These are phyloP conservation scores for Annulohypoxylon maeteangense DNA, from an alignment of 495 filamentous ascomycete species.

Conservation along the genomic window DNA sequence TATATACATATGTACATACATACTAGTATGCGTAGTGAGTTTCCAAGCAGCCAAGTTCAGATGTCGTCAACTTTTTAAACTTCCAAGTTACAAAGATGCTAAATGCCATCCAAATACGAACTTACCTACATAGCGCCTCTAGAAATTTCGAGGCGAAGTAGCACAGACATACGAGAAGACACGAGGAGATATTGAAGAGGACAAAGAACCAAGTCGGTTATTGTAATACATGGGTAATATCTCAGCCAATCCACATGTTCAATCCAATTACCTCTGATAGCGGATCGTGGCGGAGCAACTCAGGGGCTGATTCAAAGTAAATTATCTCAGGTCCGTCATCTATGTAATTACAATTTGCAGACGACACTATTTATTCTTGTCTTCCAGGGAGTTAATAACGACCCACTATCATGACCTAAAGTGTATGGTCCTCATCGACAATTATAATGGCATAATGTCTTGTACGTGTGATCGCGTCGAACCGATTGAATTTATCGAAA, in stretches of 20 bases:
- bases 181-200: not conserved
- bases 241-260: not conserved
- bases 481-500: not conserved
- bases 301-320: constrained; percentile 34
- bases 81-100: not conserved
- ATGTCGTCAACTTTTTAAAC: not conserved
- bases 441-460: not conserved
- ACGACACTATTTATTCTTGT: constrained; percentile 1
- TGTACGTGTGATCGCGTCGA: not conserved
- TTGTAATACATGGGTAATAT: not conserved
- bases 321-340: constrained; percentile 17
- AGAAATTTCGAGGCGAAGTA: constrained; percentile 4
- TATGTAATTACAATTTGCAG: not conserved
- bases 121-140: too few relatives aligned
- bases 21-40: not conserved
- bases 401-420: not conserved
- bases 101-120: constrained; percentile 18
- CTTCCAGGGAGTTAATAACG: not conserved
- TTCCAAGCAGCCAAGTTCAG: not conserved
- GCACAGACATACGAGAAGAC: not conserved
- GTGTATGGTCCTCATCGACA: not conserved
- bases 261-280: not conserved
- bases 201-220: not conserved
- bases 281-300: constrained; percentile 40
- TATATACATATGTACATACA: not conserved